A percentile compares a stretch with the other conserved stretches of the same genome.
phyloP scores from a whole-genome alignment of 495 filamentous ascomycete species.

The Xylaria curta region DNA sequence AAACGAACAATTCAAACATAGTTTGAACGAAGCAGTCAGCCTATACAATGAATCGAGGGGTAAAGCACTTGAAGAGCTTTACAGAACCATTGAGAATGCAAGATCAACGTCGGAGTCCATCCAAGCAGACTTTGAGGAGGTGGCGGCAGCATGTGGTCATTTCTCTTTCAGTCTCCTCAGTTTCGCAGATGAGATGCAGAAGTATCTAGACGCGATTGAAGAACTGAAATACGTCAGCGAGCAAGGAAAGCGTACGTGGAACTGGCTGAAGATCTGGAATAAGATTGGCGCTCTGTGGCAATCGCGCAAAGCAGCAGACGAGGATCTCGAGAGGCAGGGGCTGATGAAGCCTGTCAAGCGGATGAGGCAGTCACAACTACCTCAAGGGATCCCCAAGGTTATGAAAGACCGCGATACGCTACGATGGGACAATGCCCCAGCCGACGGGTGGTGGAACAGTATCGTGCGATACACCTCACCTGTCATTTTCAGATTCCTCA shows the following conservation, averaged over 20 bases:
- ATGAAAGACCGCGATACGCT: constrained; percentile 51
- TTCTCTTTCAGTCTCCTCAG: constrained; percentile 89
- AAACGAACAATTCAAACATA: constrained; percentile 77
- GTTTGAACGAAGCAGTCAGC: constrained; percentile 76
- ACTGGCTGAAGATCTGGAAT: constrained; percentile 86
- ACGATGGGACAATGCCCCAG: constrained; percentile 49
- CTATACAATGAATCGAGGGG: constrained; percentile 77
- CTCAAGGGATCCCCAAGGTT: constrained; percentile 54
- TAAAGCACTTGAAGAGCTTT: constrained; percentile 77
- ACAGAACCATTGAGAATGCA: constrained; percentile 74
- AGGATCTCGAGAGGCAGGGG: constrained; percentile 58
- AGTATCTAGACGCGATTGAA: constrained; percentile 81
- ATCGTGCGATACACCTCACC: constrained; percentile 47
- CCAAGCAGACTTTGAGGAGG: constrained; percentile 95
- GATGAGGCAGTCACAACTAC: constrained; percentile 52
- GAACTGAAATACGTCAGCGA: constrained; percentile 75
- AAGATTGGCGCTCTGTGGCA: constrained; percentile 38
- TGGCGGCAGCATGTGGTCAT: constrained; percentile 93
- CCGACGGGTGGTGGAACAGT: constrained; percentile 37
- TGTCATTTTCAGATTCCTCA: constrained; percentile 44
- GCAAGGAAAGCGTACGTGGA: constrained; percentile 72
- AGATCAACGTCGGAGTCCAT: constrained; percentile 68
- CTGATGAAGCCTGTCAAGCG: constrained; percentile 45
- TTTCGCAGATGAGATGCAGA: constrained; percentile 87
- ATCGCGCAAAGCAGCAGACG: constrained; percentile 34